phyloP scores from a whole-genome alignment of 495 filamentous ascomycete species.

The Penicillium dipodomyicola region DNA sequence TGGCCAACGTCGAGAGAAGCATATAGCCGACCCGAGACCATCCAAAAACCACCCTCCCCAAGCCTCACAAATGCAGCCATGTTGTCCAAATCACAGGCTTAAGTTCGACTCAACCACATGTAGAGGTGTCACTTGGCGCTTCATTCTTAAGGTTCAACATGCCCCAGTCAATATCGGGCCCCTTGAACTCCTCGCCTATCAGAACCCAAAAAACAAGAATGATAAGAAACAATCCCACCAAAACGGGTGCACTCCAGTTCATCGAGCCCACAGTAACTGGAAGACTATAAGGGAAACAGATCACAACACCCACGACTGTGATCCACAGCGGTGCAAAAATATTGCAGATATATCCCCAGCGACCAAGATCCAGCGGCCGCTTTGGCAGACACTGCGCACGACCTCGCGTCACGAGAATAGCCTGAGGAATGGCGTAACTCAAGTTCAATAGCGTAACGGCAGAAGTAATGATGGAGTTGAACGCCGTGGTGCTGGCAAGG shows the following conservation, averaged over 20 bases:
- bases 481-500: constrained; percentile 40
- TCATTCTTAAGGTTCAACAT: background rate
- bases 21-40: background rate
- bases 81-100: background rate
- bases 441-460: constrained; percentile 38
- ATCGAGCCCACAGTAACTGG: constrained; percentile 23
- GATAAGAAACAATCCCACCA: constrained; percentile 26
- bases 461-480: constrained; percentile 42
- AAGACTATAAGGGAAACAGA: background rate
- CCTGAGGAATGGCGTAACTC: constrained; percentile 38
- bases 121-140: background rate
- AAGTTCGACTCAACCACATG: background rate
- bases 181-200: background rate
- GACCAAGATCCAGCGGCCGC: constrained; percentile 30
- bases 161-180: background rate
- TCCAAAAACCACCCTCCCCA: background rate
- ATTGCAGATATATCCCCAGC: constrained; percentile 32
- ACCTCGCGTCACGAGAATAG: constrained; percentile 28
- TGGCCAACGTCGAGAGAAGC: background rate
- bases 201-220: constrained; percentile 27
- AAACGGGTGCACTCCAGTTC: constrained; percentile 34
- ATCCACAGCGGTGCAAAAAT: constrained; percentile 33
- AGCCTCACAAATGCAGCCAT: background rate
- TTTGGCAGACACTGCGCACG: constrained; percentile 26
- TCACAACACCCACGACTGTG: constrained; percentile 16